Percentiles rank a stretch among this genome's conserved stretches.
phyloP scores from a whole-genome alignment of 805 yeast genomes.

The Alloascoidea hylecoeti region DNA sequence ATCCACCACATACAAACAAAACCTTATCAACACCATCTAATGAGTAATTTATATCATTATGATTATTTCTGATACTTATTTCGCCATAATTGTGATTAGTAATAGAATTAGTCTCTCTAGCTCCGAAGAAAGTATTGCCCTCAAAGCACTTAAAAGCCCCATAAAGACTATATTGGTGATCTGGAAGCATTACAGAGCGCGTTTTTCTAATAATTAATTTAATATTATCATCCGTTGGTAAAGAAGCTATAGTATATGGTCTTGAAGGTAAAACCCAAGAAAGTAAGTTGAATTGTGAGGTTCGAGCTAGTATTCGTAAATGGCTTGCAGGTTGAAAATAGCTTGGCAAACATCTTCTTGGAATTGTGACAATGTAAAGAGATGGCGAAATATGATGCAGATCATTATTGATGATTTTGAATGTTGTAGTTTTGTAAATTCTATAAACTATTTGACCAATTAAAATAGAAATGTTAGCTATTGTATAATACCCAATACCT shows the following conservation, averaged over 20 bases:
- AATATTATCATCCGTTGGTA: slow-evolving; percentile 22
- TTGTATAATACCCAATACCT: slow-evolving; percentile 28
- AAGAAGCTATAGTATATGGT: slow-evolving; percentile 48
- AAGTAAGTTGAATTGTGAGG: slow-evolving; percentile 20
- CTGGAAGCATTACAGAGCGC: slow-evolving; percentile 18
- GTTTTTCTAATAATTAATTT: slow-evolving; percentile 33
- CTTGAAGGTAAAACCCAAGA: slow-evolving; percentile 45
- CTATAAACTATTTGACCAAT: slow-evolving; percentile 23
- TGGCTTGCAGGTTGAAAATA: slow-evolving; percentile 42
- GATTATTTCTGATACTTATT: too few relatives aligned
- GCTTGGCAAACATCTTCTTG: slow-evolving; percentile 14
- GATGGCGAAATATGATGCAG: slow-evolving; percentile 13
- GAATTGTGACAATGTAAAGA: slow-evolving; percentile 13
- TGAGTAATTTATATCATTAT: slow-evolving; percentile 26
- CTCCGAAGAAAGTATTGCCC: slow-evolving; percentile 3
- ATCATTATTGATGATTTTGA: slow-evolving; percentile 7
- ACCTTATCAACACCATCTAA: slow-evolving; percentile 35
- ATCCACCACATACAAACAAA: slow-evolving; percentile 52
- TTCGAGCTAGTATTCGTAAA: slow-evolving; percentile 28
- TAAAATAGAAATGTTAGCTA: slow-evolving; percentile 17
- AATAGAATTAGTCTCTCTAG: slow-evolving; percentile 6
- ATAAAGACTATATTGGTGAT: slow-evolving; percentile 22
- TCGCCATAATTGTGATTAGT: too few relatives aligned
- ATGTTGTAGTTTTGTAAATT: slow-evolving; percentile 11
- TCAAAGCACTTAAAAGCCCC: slow-evolving; percentile 13